phyloP scores from a whole-genome alignment of 2,329 filamentous ascomycete genomes.

The Fusarium sp. region DNA sequence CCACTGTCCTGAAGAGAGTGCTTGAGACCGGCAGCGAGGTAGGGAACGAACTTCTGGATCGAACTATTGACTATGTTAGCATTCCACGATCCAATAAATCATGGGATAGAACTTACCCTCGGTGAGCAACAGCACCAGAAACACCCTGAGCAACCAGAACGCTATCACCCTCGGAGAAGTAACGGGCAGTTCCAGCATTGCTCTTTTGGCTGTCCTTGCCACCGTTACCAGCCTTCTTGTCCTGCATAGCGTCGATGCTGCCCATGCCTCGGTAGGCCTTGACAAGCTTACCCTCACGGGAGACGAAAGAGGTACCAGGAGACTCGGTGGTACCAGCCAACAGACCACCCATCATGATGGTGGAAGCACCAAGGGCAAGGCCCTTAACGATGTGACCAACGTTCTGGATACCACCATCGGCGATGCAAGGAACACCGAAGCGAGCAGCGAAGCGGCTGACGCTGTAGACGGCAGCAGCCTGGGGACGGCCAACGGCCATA shows the following conservation, averaged over 20 bases:
- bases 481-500: slow-evolving; percentile 97
- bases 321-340: slow-evolving; percentile 97
- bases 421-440: slow-evolving; percentile 98
- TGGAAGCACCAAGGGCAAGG: slow-evolving; percentile 90
- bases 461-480: slow-evolving; percentile 91
- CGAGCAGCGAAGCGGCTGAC: slow-evolving; percentile 89
- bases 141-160: slow-evolving; percentile 97
- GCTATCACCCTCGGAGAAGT: slow-evolving; percentile 97
- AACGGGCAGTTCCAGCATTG: slow-evolving; percentile 96
- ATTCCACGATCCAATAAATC: neutral
- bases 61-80: slow-evolving; percentile 65
- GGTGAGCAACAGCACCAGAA: slow-evolving; percentile 83
- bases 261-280: slow-evolving; percentile 99
- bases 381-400: slow-evolving; percentile 99
- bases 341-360: slow-evolving; percentile 99
- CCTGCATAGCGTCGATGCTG: slow-evolving; percentile 98
- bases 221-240: slow-evolving; percentile 90
- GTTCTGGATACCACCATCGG: slow-evolving; percentile 97
- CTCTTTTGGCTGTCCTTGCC: slow-evolving; percentile 78
- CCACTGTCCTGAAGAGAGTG: slow-evolving; percentile 98
- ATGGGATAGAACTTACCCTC: slow-evolving; percentile 62
- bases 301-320: slow-evolving; percentile 95
- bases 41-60: slow-evolving; percentile 94
- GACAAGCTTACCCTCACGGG: slow-evolving; percentile 95
- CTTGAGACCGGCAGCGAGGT: slow-evolving; percentile 94